phyloP scores from a whole-genome alignment of 768 basidiomycete species.

The Lentinus tigrinus region DNA sequence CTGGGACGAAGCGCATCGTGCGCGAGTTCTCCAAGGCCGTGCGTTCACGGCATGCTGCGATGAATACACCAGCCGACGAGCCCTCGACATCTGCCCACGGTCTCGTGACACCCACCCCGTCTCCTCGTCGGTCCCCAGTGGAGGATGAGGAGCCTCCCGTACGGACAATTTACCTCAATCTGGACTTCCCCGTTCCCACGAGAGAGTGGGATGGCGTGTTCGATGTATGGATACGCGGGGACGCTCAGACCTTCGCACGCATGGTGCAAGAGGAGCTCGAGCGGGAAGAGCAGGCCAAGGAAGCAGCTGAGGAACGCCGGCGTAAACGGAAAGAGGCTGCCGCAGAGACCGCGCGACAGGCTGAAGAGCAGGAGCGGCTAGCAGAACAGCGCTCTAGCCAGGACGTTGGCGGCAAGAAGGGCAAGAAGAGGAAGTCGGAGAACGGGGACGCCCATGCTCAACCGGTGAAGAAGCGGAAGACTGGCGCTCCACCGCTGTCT shows the following conservation, averaged over 20 bases:
- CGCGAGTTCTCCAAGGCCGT: slow-evolving; percentile 84
- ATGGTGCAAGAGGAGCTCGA: slow-evolving; percentile 58
- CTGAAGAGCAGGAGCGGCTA: slow-evolving; percentile 8
- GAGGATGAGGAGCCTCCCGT: slow-evolving; percentile 54
- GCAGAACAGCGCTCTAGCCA: background rate
- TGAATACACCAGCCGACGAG: slow-evolving; percentile 31
- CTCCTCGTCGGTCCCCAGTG: slow-evolving; percentile 39
- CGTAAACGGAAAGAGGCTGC: slow-evolving; percentile 53
- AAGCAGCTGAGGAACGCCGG: slow-evolving; percentile 54
- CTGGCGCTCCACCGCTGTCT: slow-evolving; percentile 5
- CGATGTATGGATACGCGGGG: slow-evolving; percentile 87
- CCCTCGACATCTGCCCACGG: slow-evolving; percentile 24
- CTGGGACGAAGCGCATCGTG: slow-evolving; percentile 89
- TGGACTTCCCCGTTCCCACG: slow-evolving; percentile 82
- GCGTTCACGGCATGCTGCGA: slow-evolving; percentile 43
- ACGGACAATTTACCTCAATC: slow-evolving; percentile 78
- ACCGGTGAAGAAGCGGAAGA: slow-evolving; percentile 16
- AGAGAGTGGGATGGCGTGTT: slow-evolving; percentile 90
- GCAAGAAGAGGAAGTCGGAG: slow-evolving; percentile 19
- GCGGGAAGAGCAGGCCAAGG: slow-evolving; percentile 52
- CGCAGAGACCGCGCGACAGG: slow-evolving; percentile 10
- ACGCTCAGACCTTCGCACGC: slow-evolving; percentile 77
- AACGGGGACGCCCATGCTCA: background rate
- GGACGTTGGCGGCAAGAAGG: background rate
- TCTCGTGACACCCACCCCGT: slow-evolving; percentile 46